Percentiles rank a stretch among this genome's conserved stretches.
phyloP scores from a whole-genome alignment of 371 early-diverging fungal genomes.

The Mortierella sp. region DNA sequence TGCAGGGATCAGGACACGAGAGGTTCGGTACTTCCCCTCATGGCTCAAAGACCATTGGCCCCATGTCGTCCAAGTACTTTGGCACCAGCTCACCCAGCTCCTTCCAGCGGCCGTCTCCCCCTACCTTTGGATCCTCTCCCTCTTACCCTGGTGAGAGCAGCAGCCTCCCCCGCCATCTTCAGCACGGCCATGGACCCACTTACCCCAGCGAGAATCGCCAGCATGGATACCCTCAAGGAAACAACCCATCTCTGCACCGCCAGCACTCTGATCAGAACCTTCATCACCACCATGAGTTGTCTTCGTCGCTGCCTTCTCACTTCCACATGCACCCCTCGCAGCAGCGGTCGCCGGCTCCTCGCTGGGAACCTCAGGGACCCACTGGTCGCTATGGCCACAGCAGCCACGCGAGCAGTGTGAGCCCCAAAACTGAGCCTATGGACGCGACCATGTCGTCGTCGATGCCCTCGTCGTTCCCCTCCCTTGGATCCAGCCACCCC shows the following conservation, averaged over 20 bases:
- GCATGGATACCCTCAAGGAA: constrained; percentile 8
- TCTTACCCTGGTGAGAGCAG: constrained; percentile 27
- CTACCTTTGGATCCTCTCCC: constrained; percentile 13
- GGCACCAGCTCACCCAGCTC: constrained; percentile 57
- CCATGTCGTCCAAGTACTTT: constrained; percentile 46
- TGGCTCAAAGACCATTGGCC: constrained; percentile 41
- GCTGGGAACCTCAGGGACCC: constrained; percentile 44
- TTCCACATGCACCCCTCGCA: constrained; percentile 36
- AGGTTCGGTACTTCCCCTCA: constrained; percentile 36
- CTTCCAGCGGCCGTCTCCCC: constrained; percentile 26
- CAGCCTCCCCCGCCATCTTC: constrained; percentile 32
- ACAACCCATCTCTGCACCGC: neutral
- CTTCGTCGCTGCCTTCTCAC: constrained; percentile 55
- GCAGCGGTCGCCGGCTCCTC: constrained; percentile 15
- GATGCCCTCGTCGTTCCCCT: constrained; percentile 25
- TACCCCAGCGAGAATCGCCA: constrained; percentile 16
- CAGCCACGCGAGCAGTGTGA: constrained; percentile 32
- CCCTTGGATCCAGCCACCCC: constrained; percentile 1
- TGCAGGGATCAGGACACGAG: constrained; percentile 10
- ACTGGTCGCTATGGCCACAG: constrained; percentile 23
- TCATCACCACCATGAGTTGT: constrained; percentile 39
- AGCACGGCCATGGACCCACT: constrained; percentile 11
- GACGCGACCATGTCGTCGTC: constrained; percentile 53
- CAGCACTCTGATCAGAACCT: constrained; percentile 34
- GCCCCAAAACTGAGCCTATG: constrained; percentile 52